Conservation (phyloP, 306 rosid species). For the Gynostemma pentaphyllum region DNA sequence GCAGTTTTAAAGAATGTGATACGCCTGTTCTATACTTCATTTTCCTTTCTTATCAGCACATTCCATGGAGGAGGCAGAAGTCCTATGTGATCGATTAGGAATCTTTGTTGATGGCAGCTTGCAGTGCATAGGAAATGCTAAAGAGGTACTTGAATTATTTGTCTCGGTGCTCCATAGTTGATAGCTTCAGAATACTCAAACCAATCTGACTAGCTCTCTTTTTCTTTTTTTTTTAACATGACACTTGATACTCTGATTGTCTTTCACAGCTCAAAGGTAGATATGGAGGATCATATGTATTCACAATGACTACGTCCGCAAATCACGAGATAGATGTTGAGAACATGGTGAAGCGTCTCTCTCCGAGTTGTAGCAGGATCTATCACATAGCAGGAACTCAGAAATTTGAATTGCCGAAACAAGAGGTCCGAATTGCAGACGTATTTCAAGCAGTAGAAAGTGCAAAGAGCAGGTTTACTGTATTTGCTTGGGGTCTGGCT, state of each 20-base stretch:
- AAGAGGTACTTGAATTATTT: conserved; percentile 40
- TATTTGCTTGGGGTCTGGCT: conserved; percentile 90
- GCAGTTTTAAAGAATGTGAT: too few species aligned
- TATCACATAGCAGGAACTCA: conserved; percentile 88
- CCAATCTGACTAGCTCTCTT: neutral
- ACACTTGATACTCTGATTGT: neutral
- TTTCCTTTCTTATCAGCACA: conserved; percentile 49
- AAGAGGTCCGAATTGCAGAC: conserved; percentile 49
- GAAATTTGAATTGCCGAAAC: conserved; percentile 81
- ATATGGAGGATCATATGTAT: conserved; percentile 81
- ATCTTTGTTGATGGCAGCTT: conserved; percentile 73
- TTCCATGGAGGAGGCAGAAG: conserved; percentile 97
- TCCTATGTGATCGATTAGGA: conserved; percentile 73
- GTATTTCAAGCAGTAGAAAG: conserved; percentile 67
- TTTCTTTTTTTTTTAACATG: neutral
- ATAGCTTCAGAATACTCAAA: neutral
- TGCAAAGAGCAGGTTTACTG: conserved; percentile 64
- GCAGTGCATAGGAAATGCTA: conserved; percentile 93
- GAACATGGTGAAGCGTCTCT: conserved; percentile 43
- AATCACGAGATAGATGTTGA: conserved; percentile 61
- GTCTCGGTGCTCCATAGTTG: neutral
- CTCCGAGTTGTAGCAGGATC: conserved; percentile 55
- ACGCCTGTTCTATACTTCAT: too few species aligned
- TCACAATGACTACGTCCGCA: conserved; percentile 78
- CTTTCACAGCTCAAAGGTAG: conserved; percentile 62